Percentiles rank a stretch among this genome's conserved stretches.
Conservation (phyloP, 176 grass and related monocot genomes). For the Lolium multiflorum region DNA sequence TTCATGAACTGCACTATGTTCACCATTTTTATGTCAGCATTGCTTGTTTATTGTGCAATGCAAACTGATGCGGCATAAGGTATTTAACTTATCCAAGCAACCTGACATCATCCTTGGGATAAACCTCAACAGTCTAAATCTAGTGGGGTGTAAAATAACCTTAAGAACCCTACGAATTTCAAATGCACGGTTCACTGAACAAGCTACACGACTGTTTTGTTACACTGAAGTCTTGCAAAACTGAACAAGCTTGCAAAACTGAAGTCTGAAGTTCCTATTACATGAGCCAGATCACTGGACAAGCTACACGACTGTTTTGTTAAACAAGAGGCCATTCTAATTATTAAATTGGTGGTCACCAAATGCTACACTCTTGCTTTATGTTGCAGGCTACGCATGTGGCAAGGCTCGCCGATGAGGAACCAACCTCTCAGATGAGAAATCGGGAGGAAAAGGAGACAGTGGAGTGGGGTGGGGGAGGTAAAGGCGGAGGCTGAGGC, state of each 20-base stretch:
- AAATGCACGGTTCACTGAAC: background rate
- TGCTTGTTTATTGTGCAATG: background rate
- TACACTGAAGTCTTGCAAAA: too few species aligned
- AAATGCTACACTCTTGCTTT: background rate
- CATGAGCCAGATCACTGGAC: background rate
- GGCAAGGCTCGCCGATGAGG: background rate
- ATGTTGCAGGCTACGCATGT: background rate
- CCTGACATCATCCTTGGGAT: background rate
- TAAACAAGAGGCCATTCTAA: background rate
- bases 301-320: background rate
- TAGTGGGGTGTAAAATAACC: background rate
- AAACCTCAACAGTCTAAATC: background rate
- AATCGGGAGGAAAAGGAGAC: background rate
- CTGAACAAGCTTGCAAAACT: too few species aligned
- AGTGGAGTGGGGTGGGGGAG: background rate
- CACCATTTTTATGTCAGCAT: background rate
- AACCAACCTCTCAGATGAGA: background rate
- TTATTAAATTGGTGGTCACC: background rate
- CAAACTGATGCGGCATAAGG: background rate
- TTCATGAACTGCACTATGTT: conserved; percentile 18
- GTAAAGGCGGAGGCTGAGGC: background rate
- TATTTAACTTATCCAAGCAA: background rate
- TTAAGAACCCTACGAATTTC: background rate
- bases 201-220: too few species aligned
- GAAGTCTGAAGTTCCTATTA: conserved; percentile 5